Evolutionary conservation across 352 stramenopile genomes (phyloP).

Genomic region (Phytopythium helicoides): DNA sequence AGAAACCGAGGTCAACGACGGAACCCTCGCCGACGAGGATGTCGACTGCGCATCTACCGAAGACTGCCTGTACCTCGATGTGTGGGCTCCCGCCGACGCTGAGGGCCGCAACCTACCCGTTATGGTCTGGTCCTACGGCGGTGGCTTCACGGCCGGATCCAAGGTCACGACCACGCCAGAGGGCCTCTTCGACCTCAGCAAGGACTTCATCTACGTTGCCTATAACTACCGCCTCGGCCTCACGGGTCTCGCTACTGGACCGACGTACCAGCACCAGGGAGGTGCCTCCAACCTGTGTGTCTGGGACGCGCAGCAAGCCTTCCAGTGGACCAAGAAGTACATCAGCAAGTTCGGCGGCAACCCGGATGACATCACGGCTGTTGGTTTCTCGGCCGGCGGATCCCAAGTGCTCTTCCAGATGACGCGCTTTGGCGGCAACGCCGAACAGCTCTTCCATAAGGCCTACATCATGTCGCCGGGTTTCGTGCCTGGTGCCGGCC

Average conservation of each 20-base stretch:
- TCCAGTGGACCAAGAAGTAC: constrained; percentile 35
- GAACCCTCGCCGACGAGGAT: constrained; percentile 16
- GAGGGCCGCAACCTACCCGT: constrained; percentile 23
- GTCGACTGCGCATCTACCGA: constrained; percentile 19
- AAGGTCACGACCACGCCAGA: constrained; percentile 14
- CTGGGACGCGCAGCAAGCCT: constrained; percentile 25
- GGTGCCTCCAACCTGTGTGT: constrained; percentile 19
- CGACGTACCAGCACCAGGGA: constrained; percentile 27
- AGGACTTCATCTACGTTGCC: constrained; percentile 29
- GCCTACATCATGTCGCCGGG: constrained; percentile 23
- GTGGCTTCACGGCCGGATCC: constrained; percentile 22
- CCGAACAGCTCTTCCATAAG: constrained; percentile 22
- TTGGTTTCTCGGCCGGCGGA: constrained; percentile 24
- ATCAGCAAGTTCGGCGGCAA: constrained; percentile 39
- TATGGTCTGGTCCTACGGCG: constrained; percentile 31
- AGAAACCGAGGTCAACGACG: constrained; percentile 19
- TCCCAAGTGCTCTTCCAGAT: constrained; percentile 24
- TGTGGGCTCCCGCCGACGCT: constrained; percentile 22
- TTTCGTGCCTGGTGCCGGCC: constrained; percentile 14
- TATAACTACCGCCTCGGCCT: constrained; percentile 39
- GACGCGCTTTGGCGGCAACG: constrained; percentile 23
- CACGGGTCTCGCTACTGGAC: constrained; percentile 16
- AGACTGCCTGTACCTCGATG: constrained; percentile 36
- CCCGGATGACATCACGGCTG: constrained; percentile 30
- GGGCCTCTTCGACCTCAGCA: constrained; percentile 19